phyloP scores from a whole-genome alignment of 768 basidiomycete species.

The Pleurotus tuoliensis region DNA sequence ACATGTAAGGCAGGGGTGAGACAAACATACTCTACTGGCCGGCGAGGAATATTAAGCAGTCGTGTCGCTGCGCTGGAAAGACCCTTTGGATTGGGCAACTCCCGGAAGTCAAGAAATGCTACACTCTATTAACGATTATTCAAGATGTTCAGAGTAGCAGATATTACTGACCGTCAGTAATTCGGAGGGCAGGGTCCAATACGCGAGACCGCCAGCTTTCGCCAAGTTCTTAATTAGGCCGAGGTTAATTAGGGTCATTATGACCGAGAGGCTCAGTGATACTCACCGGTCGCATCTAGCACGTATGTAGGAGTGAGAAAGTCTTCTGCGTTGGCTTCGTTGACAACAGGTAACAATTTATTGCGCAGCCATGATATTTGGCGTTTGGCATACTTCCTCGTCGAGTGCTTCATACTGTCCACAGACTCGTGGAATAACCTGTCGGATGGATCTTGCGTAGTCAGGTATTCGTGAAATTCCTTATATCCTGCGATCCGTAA shows the following conservation, averaged over 20 bases:
- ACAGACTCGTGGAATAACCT: conserved; percentile 51
- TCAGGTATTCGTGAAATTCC: conserved; percentile 75
- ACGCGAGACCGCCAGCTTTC: conserved; percentile 60
- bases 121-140: not conserved
- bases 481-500: conserved; percentile 66
- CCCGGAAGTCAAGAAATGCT: conserved; percentile 53
- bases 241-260: not conserved
- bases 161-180: conserved; percentile 41
- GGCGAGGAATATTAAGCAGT: conserved; percentile 44
- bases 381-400: conserved; percentile 85
- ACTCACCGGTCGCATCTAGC: conserved; percentile 65
- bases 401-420: conserved; percentile 81
- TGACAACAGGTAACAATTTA: conserved; percentile 76
- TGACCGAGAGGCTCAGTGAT: not conserved
- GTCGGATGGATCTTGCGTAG: conserved; percentile 33
- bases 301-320: conserved; percentile 41
- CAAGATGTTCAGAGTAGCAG: not conserved
- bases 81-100: conserved; percentile 52
- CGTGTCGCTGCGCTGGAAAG: conserved; percentile 52
- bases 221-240: conserved; percentile 37
- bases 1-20: not conserved
- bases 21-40: conserved; percentile 40
- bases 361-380: conserved; percentile 92
- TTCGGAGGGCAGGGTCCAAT: conserved; percentile 40
- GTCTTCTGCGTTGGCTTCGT: conserved; percentile 40